Percentiles rank a stretch among this genome's conserved stretches.
Evolutionary conservation across 495 filamentous ascomycete genomes (phyloP).

Genomic region (Penicillium ochrochloron): DNA sequence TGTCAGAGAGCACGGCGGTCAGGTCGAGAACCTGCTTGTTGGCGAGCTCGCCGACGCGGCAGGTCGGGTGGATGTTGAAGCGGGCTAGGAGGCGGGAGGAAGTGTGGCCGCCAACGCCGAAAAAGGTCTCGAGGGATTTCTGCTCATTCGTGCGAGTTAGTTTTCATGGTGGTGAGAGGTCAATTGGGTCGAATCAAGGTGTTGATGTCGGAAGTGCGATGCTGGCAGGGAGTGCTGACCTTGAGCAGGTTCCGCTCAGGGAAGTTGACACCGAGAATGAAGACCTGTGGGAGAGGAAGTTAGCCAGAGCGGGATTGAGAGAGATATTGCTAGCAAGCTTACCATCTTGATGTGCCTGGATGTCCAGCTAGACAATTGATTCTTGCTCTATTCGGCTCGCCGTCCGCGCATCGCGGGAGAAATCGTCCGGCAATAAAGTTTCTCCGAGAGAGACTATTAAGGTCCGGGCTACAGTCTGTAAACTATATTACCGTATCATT

Average conservation of each 20-base stretch:
- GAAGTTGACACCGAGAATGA: conserved; percentile 87
- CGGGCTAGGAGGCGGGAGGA: conserved; percentile 80
- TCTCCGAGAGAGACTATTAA: conserved; percentile 29
- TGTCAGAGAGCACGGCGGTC: conserved; percentile 80
- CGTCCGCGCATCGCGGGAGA: conserved; percentile 34
- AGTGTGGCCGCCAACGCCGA: conserved; percentile 77
- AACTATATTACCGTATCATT: background rate
- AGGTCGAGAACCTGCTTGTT: conserved; percentile 76
- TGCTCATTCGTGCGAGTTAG: conserved; percentile 41
- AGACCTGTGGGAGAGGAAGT: conserved; percentile 56
- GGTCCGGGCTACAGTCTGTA: conserved; percentile 4
- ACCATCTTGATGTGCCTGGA: conserved; percentile 41
- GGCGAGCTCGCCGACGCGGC: conserved; percentile 71
- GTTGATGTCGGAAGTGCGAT: conserved; percentile 6
- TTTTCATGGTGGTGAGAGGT: background rate
- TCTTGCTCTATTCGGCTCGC: conserved; percentile 16
- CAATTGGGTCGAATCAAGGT: conserved; percentile 11
- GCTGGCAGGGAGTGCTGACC: conserved; percentile 51
- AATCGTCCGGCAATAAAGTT: conserved; percentile 44
- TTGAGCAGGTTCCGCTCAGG: conserved; percentile 78
- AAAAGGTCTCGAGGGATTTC: conserved; percentile 88
- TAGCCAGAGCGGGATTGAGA: background rate
- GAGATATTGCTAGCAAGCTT: background rate
- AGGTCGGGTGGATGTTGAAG: conserved; percentile 80
- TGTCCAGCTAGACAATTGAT: conserved; percentile 16